These are phyloP conservation scores for Pisolithus marmoratus DNA, from an alignment of 768 basidiomycete genomes.

Conservation along the genomic window DNA sequence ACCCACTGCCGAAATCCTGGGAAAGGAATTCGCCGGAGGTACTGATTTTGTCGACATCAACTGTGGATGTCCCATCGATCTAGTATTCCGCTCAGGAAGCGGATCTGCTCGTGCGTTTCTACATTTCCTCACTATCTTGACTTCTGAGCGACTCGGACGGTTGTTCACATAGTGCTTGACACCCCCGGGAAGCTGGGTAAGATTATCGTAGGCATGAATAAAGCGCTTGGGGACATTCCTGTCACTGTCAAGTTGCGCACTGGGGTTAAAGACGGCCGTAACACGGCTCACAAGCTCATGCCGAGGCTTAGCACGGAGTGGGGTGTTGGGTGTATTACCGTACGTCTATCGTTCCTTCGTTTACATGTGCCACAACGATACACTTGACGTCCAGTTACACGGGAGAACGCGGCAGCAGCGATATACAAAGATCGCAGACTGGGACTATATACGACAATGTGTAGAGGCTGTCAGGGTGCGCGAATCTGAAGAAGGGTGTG, in stretches of 20 bases:
- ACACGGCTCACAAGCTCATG: constrained; percentile 88
- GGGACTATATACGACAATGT: constrained; percentile 89
- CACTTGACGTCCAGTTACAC: constrained; percentile 59
- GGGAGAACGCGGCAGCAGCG: constrained; percentile 93
- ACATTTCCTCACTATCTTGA: background rate
- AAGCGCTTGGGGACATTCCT: constrained; percentile 84
- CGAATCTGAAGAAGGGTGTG: constrained; percentile 69
- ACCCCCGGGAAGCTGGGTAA: constrained; percentile 75
- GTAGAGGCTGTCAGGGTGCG: constrained; percentile 69
- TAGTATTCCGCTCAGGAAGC: constrained; percentile 88
- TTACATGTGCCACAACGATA: constrained; percentile 1
- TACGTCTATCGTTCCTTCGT: constrained; percentile 12
- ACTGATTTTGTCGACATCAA: constrained; percentile 95
- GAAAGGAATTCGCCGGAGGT: constrained; percentile 54
- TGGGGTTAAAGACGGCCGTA: constrained; percentile 84
- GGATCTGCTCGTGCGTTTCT: constrained; percentile 74
- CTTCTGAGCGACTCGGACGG: background rate
- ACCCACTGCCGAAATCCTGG: constrained; percentile 76
- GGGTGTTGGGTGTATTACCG: constrained; percentile 41
- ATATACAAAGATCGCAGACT: constrained; percentile 89
- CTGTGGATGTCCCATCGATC: constrained; percentile 95
- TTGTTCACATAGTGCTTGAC: constrained; percentile 61
- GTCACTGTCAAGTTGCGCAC: constrained; percentile 90
- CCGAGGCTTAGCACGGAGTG: constrained; percentile 60
- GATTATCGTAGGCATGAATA: constrained; percentile 88